Conservation (phyloP, 805 yeast genomes). For the Metschnikowia henanensis region DNA sequence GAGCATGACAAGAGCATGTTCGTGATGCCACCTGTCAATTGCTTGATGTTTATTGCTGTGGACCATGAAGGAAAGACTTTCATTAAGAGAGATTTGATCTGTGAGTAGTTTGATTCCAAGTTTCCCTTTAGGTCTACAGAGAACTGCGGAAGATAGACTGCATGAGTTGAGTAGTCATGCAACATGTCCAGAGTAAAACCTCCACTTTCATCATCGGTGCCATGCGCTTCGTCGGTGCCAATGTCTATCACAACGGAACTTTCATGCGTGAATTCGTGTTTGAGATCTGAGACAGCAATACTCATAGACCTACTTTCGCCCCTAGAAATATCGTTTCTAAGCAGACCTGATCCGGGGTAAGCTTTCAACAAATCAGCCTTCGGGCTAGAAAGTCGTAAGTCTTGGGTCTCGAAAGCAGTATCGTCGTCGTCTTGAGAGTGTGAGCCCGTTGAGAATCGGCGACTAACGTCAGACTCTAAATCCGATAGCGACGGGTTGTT, state of each 20-base stretch:
- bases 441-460: conserved; percentile 12
- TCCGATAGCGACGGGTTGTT: conserved; percentile 40
- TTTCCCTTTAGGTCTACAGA: conserved; percentile 40
- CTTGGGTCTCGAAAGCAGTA: background rate
- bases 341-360: background rate
- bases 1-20: conserved; percentile 56
- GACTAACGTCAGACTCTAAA: conserved; percentile 25
- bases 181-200: conserved; percentile 13
- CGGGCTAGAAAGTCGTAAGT: background rate
- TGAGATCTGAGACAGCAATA: background rate
- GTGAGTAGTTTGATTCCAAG: conserved; percentile 32
- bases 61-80: conserved; percentile 49
- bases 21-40: conserved; percentile 63
- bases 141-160: conserved; percentile 49
- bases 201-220: background rate
- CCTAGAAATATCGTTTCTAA: background rate
- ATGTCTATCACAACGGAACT: background rate
- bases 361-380: background rate
- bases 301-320: background rate
- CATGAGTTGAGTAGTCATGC: conserved; percentile 42
- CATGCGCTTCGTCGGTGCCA: conserved; percentile 1
- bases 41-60: conserved; percentile 35
- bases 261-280: background rate
- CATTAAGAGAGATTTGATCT: conserved; percentile 38
- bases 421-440: conserved; percentile 16